Evolutionary conservation across 345 rosid genomes (phyloP).

Genomic region (Populus tremula): DNA sequence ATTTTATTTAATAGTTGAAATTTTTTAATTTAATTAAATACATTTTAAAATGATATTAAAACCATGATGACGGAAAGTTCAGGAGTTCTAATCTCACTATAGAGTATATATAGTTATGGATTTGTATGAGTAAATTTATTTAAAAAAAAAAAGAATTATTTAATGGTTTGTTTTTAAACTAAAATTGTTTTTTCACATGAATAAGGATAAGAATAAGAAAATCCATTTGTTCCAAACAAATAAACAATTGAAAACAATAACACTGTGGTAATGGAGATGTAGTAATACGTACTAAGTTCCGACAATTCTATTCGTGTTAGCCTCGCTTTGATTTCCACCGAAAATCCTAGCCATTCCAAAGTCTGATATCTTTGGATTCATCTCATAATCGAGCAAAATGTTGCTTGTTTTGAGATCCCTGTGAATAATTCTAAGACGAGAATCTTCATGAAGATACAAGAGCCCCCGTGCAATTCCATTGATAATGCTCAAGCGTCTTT

Average conservation of each 20-base stretch:
- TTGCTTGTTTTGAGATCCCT: slow-evolving; percentile 31
- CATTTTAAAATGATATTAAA: too few species aligned
- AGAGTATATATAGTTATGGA: too few species aligned
- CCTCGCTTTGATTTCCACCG: slow-evolving; percentile 31
- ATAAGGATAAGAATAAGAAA: too few species aligned
- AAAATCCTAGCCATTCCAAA: slow-evolving; percentile 38
- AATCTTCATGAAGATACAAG: slow-evolving; percentile 43
- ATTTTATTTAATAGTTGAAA: too few species aligned
- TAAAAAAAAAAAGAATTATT: too few species aligned
- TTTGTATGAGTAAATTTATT: too few species aligned
- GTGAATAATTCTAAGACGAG: slow-evolving; percentile 37
- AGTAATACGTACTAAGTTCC: slow-evolving; percentile 33
- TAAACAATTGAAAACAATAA: too few species aligned
- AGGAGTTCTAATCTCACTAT: too few species aligned
- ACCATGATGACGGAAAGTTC: too few species aligned
- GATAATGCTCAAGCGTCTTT: slow-evolving; percentile 29
- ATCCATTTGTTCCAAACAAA: too few species aligned
- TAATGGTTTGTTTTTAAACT: not conserved
- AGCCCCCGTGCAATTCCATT: slow-evolving; percentile 40
- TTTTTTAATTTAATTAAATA: too few species aligned
- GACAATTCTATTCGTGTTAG: slow-evolving; percentile 32
- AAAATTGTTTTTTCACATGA: not conserved
- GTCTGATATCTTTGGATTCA: slow-evolving; percentile 37
- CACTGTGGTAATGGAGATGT: not conserved
- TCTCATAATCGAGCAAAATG: slow-evolving; percentile 18